Conservation (phyloP, 129 eudicot genomes). For the Tanacetum coccineum region DNA sequence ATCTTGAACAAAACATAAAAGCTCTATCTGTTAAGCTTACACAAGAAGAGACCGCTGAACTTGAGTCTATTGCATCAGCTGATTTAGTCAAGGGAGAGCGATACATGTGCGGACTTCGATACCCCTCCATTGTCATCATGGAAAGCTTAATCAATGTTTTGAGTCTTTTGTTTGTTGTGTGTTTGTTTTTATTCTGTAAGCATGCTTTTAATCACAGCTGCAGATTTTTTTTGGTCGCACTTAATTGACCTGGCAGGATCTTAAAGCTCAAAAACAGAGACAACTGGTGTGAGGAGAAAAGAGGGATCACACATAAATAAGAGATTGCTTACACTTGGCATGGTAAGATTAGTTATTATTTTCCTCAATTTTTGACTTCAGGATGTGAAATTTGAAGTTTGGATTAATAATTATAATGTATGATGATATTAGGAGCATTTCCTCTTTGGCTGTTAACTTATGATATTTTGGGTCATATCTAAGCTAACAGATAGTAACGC, state of each 20-base stretch:
- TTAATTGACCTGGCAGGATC: conserved; percentile 89
- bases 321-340: conserved; percentile 87
- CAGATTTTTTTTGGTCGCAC: too few species aligned
- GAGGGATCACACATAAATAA: conserved; percentile 85
- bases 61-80: too few species aligned
- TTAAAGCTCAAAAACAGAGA: conserved; percentile 78
- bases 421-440: not conserved
- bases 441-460: not conserved
- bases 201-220: too few species aligned
- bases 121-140: too few species aligned
- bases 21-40: too few species aligned
- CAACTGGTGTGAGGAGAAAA: conserved; percentile 77
- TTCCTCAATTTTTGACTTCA: not conserved
- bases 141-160: too few species aligned
- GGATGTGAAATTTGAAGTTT: not conserved
- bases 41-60: too few species aligned
- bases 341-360: conserved; percentile 41
- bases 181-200: too few species aligned
- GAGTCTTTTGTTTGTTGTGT: too few species aligned
- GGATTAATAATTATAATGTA: not conserved
- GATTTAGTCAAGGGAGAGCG: too few species aligned
- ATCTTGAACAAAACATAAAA: too few species aligned
- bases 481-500: conserved; percentile 76
- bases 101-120: too few species aligned
- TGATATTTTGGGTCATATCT: conserved; percentile 58